Conservation (phyloP, 176 grass and related monocot species). For the Puccinellia tenuiflora region DNA sequence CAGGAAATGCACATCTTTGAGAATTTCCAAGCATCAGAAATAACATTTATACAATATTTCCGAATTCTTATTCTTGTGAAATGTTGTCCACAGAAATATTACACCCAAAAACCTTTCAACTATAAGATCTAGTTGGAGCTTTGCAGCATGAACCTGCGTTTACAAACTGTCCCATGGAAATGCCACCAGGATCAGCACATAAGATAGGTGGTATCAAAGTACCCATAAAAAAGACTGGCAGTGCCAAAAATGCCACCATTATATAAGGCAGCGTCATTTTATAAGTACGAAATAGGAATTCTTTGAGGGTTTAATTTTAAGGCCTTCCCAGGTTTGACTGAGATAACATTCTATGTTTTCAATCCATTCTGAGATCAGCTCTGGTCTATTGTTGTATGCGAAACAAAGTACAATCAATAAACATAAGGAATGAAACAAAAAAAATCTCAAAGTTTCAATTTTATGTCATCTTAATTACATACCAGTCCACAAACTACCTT, state of each 20-base stretch:
- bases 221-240: not conserved
- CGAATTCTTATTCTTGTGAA: not conserved
- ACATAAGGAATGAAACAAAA: not conserved
- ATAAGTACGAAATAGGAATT: not conserved
- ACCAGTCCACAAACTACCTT: not conserved
- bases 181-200: not conserved
- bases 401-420: not conserved
- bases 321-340: not conserved
- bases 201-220: not conserved
- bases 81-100: slow-evolving; percentile 3
- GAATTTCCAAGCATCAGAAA: not conserved
- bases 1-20: slow-evolving; percentile 1
- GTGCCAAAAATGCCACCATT: not conserved
- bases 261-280: slow-evolving; percentile 1
- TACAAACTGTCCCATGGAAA: not conserved
- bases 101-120: not conserved
- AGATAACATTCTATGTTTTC: not conserved
- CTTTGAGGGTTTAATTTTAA: not conserved
- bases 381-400: not conserved
- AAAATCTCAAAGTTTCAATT: not conserved
- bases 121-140: not conserved
- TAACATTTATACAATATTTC: slow-evolving; percentile 3
- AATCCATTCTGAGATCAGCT: not conserved
- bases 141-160: not conserved
- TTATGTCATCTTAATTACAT: not conserved